Evolutionary conservation across 352 stramenopile genomes (phyloP).

Genomic region (Globisporangium acanthophoron): DNA sequence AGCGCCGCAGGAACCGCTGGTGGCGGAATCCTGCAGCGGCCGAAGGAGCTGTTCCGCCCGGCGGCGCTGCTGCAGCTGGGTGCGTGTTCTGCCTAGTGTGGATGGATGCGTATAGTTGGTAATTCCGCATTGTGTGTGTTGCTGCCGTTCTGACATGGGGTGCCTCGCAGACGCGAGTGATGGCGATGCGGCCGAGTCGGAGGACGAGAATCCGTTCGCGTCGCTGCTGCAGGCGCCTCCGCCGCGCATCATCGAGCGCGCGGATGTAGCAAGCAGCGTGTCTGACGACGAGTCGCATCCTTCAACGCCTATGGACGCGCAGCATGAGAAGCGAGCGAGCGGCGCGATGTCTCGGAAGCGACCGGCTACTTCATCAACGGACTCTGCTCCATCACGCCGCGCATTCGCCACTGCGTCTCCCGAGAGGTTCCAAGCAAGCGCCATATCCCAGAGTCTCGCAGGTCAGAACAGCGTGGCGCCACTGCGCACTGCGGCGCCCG

Average conservation of each 20-base stretch:
- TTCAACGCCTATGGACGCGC: not conserved
- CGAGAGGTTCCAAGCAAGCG: not conserved
- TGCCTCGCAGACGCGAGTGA: not conserved
- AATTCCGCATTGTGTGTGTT: too few relatives aligned
- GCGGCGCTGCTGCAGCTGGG: constrained; percentile 33
- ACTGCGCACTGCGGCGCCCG: not conserved
- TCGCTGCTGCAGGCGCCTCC: constrained; percentile 46
- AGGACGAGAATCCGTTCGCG: constrained; percentile 57
- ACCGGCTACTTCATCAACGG: not conserved
- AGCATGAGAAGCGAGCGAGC: not conserved
- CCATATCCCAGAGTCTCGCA: not conserved
- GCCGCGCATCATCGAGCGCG: constrained; percentile 6
- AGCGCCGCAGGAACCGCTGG: not conserved
- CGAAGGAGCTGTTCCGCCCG: constrained; percentile 40
- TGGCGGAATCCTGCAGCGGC: constrained; percentile 17
- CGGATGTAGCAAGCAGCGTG: not conserved
- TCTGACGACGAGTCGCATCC: not conserved
- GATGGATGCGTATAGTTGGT: too few relatives aligned
- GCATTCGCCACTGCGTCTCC: not conserved
- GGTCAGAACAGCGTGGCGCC: not conserved
- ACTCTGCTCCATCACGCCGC: not conserved
- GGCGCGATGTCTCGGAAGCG: not conserved
- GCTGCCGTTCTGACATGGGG: too few relatives aligned
- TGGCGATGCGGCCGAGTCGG: not conserved
- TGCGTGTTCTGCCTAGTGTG: constrained; percentile 8